phyloP scores from a whole-genome alignment of 345 rosid species.

The Sisymbrium altissimum region DNA sequence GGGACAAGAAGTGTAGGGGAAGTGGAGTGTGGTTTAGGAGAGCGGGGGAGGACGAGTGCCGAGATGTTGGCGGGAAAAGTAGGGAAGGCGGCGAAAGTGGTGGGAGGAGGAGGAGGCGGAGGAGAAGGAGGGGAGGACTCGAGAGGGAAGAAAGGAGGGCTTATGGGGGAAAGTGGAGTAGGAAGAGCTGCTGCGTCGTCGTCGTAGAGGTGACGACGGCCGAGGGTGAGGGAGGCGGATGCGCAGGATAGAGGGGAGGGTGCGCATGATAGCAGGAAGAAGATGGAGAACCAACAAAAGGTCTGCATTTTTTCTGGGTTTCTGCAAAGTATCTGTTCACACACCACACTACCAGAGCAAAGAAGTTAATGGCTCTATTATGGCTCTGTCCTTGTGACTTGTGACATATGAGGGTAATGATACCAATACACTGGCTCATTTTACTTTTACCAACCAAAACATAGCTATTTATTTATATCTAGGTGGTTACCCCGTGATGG shows the following conservation, averaged over 20 bases:
- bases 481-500: neutral
- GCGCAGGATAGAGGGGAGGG: conserved; percentile 20
- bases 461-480: neutral
- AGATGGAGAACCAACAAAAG: conserved; percentile 20
- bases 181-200: conserved; percentile 53
- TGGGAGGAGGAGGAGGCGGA: conserved; percentile 51
- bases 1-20: conserved; percentile 50
- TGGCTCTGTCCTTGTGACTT: conserved; percentile 7
- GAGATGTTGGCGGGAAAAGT: conserved; percentile 93
- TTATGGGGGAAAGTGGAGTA: conserved; percentile 40
- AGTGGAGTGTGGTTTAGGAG: conserved; percentile 42
- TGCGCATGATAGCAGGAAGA: conserved; percentile 35
- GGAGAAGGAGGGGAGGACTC: conserved; percentile 60
- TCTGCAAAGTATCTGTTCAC: conserved; percentile 7
- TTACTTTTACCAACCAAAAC: neutral
- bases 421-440: neutral
- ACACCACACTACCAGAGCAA: neutral
- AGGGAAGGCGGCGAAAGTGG: conserved; percentile 51
- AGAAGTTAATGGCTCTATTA: conserved; percentile 18
- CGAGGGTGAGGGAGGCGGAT: conserved; percentile 13
- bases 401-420: neutral
- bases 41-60: conserved; percentile 64
- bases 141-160: conserved; percentile 72
- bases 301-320: conserved; percentile 20
- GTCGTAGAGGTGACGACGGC: conserved; percentile 74